phyloP scores from a whole-genome alignment of 306 rosid genomes.

The Trichosanthes cucumerina region DNA sequence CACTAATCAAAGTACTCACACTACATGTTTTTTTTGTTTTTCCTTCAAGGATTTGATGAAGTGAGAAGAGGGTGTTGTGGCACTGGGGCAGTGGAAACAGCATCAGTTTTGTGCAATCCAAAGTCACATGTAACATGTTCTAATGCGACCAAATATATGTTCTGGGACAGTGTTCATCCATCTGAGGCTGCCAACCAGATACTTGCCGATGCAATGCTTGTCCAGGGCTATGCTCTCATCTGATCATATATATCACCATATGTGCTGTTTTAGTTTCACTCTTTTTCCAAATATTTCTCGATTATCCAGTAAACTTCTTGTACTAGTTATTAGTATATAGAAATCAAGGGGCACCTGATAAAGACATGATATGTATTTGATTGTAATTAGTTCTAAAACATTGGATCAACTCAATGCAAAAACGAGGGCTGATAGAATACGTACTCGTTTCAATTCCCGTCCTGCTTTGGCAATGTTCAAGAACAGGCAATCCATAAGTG shows the following conservation, averaged over 20 bases:
- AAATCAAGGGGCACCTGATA: not conserved
- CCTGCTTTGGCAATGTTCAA: not conserved
- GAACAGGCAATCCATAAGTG: not conserved
- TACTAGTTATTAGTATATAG: not conserved
- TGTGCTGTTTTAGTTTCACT: not conserved
- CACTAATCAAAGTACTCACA: not conserved
- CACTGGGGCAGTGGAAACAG: slow-evolving; percentile 57
- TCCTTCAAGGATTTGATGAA: slow-evolving; percentile 51
- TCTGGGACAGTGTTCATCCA: slow-evolving; percentile 93
- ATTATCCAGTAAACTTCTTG: not conserved
- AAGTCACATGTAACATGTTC: slow-evolving; percentile 63
- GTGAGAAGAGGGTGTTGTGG: slow-evolving; percentile 87
- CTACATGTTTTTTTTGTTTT: not conserved
- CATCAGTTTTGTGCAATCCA: slow-evolving; percentile 64
- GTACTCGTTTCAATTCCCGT: not conserved
- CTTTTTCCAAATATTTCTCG: not conserved
- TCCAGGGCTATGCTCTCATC: slow-evolving; percentile 61
- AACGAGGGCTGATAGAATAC: not conserved
- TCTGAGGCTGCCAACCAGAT: slow-evolving; percentile 74
- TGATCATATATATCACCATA: slow-evolving; percentile 15
- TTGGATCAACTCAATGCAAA: not conserved
- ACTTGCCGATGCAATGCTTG: slow-evolving; percentile 58
- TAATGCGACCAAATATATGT: slow-evolving; percentile 83
- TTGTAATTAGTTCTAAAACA: not conserved
- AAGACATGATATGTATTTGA: not conserved